phyloP scores from a whole-genome alignment of 495 filamentous ascomycete genomes.

The Pyrenula aspistea region DNA sequence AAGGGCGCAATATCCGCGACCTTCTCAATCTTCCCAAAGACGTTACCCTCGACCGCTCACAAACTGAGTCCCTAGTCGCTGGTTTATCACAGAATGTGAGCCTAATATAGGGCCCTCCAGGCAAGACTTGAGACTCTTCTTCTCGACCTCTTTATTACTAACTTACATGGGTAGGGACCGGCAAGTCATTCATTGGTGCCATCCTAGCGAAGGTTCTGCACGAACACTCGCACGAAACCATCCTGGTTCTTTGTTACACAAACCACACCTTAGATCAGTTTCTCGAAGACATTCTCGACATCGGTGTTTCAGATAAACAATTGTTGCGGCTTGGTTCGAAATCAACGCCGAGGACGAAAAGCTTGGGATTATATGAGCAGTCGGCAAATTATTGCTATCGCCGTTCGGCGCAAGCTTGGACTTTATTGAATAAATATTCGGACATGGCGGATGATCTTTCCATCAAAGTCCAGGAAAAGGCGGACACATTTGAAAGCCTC shows the following conservation, averaged over 20 bases:
- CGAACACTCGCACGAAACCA: conserved; percentile 34
- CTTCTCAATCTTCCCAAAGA: conserved; percentile 7
- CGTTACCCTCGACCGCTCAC: conserved; percentile 44
- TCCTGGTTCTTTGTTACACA: conserved; percentile 52
- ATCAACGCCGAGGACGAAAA: conserved; percentile 34
- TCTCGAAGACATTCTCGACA: conserved; percentile 52
- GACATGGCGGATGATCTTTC: conserved; percentile 9
- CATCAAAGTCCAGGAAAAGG: conserved; percentile 7
- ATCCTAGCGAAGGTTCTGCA: conserved; percentile 48
- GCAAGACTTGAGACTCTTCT: conserved; percentile 25
- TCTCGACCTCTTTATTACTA: conserved; percentile 2
- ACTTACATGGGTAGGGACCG: conserved; percentile 45
- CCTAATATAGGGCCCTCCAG: conserved; percentile 67
- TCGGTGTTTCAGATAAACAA: conserved; percentile 36
- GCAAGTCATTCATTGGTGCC: conserved; percentile 70
- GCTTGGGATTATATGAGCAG: conserved; percentile 37
- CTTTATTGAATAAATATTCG: conserved; percentile 26
- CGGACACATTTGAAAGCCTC: conserved; percentile 13
- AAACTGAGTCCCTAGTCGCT: conserved; percentile 41
- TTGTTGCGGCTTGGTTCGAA: conserved; percentile 64
- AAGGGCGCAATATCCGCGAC: too few relatives aligned
- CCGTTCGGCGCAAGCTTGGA: conserved; percentile 18
- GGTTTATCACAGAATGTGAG: conserved; percentile 44
- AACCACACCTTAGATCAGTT: conserved; percentile 77
- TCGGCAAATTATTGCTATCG: conserved; percentile 5